Conservation (phyloP, 2,329 filamentous ascomycete genomes). For the Juglanconis oblonga region DNA sequence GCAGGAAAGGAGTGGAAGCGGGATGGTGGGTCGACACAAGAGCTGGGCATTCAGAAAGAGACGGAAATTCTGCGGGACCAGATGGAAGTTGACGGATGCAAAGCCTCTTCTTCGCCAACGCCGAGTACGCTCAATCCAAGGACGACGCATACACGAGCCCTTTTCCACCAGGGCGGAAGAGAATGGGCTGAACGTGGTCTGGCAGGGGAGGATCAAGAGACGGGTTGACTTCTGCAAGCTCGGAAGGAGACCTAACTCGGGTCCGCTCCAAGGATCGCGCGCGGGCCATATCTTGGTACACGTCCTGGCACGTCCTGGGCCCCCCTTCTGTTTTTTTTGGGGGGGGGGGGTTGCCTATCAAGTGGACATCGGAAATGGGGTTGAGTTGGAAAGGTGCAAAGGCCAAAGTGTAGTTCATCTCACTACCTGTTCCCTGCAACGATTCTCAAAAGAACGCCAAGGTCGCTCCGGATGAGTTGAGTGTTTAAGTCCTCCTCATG, state of each 20-base stretch:
- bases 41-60: slow-evolving; percentile 25
- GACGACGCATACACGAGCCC: background rate
- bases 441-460: background rate
- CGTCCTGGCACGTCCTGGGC: background rate
- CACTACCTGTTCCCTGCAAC: slow-evolving; percentile 15
- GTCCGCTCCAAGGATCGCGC: background rate
- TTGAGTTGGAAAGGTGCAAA: slow-evolving; percentile 4
- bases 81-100: slow-evolving; percentile 20
- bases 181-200: background rate
- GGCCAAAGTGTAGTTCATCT: slow-evolving; percentile 16
- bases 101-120: slow-evolving; percentile 14
- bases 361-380: background rate
- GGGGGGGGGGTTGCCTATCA: background rate
- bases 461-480: slow-evolving; percentile 4
- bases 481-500: slow-evolving; percentile 20
- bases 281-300: background rate
- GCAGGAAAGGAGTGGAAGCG: slow-evolving; percentile 25
- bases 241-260: background rate
- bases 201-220: background rate
- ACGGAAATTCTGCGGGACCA: slow-evolving; percentile 31
- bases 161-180: background rate
- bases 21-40: slow-evolving; percentile 24
- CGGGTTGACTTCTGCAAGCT: slow-evolving; percentile 11
- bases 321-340: too few relatives aligned
- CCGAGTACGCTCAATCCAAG: background rate